Evolutionary conservation across 305 asterid genomes (phyloP).

Genomic region (Euphrasia arctica): DNA sequence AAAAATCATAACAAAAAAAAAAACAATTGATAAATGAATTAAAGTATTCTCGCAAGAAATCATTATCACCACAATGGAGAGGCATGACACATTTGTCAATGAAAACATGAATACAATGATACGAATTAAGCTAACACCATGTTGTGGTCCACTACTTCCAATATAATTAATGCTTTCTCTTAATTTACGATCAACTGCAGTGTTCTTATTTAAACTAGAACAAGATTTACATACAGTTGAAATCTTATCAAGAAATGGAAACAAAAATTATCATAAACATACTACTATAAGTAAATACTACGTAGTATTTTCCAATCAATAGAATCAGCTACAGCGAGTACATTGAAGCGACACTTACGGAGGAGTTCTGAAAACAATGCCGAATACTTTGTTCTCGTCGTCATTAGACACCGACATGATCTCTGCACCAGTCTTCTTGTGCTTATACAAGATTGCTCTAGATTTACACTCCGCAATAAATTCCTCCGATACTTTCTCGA

Average conservation of each 20-base stretch:
- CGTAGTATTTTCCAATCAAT: not conserved
- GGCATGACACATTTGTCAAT: not conserved
- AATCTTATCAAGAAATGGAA: constrained; percentile 10
- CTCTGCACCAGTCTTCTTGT: constrained; percentile 95
- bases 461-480: constrained; percentile 96
- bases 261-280: not conserved
- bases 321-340: not conserved
- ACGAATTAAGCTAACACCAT: not conserved
- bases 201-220: not conserved
- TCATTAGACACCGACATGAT: constrained; percentile 90
- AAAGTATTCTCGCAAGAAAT: too few relatives aligned
- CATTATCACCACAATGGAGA: too few relatives aligned
- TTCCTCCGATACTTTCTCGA: constrained; percentile 82
- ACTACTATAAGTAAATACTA: not conserved
- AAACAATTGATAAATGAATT: too few relatives aligned
- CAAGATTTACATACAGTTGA: not conserved
- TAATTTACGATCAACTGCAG: not conserved
- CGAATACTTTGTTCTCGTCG: constrained; percentile 95
- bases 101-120: not conserved
- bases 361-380: constrained; percentile 92
- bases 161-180: not conserved
- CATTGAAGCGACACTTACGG: constrained; percentile 58
- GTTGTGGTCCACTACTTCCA: too few relatives aligned
- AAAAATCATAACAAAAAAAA: too few relatives aligned
- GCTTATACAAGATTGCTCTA: constrained; percentile 85